Evolutionary conservation across 345 rosid genomes (phyloP).

Genomic region (Salix arbutifolia): DNA sequence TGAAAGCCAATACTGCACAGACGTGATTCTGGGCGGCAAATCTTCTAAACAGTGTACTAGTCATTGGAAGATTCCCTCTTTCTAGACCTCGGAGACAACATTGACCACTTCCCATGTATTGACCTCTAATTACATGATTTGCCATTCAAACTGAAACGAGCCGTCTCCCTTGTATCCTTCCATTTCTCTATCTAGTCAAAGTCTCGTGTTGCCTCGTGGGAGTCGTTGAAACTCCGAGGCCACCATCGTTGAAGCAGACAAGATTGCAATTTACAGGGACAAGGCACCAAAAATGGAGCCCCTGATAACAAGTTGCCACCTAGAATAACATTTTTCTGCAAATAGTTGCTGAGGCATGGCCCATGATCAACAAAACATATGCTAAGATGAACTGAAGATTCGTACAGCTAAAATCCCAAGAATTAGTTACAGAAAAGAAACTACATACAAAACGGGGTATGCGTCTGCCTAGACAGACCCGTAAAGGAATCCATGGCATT

Average conservation of each 20-base stretch:
- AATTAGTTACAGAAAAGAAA: conserved; percentile 9
- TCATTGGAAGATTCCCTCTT: too few relatives aligned
- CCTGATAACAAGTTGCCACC: neutral
- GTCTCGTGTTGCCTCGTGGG: neutral
- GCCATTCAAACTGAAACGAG: too few relatives aligned
- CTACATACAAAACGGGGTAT: neutral
- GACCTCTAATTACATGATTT: too few relatives aligned
- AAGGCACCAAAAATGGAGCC: neutral
- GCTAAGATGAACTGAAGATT: neutral
- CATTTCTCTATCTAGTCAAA: neutral
- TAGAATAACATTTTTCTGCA: neutral
- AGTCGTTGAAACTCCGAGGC: neutral
- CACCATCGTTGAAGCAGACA: neutral
- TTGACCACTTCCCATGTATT: too few relatives aligned
- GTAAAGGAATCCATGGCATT: neutral
- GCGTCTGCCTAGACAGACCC: neutral
- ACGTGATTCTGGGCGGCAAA: too few relatives aligned
- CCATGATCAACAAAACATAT: neutral
- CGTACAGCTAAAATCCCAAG: neutral
- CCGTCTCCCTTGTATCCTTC: neutral
- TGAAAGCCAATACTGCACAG: too few relatives aligned
- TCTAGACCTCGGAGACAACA: too few relatives aligned
- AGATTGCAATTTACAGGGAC: neutral
- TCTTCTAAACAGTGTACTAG: too few relatives aligned
- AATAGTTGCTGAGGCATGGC: neutral